These are phyloP conservation scores for Candida maesae DNA, from an alignment of 805 yeast genomes.

Conservation along the genomic window DNA sequence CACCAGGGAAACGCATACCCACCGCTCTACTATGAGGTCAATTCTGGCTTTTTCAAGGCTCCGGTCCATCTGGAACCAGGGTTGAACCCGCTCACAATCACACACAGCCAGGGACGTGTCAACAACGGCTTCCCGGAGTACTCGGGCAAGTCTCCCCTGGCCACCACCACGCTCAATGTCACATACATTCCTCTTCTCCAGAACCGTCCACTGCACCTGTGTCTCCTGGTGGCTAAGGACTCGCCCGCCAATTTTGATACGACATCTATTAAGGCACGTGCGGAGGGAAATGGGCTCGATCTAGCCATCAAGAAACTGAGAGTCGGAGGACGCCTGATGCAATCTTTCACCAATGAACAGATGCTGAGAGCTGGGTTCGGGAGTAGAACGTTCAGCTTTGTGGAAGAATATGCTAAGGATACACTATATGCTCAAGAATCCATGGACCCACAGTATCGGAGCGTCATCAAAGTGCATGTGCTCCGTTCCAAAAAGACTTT, in stretches of 20 bases:
- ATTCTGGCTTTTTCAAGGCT: slow-evolving; percentile 70
- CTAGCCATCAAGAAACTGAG: slow-evolving; percentile 70
- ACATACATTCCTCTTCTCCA: slow-evolving; percentile 53
- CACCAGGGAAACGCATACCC: slow-evolving; percentile 47
- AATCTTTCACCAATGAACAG: slow-evolving; percentile 87
- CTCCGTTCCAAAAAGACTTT: slow-evolving; percentile 63
- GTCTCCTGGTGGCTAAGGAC: slow-evolving; percentile 72
- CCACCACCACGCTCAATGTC: slow-evolving; percentile 30
- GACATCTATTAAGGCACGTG: slow-evolving; percentile 43
- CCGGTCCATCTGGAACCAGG: slow-evolving; percentile 68
- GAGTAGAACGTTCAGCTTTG: slow-evolving; percentile 69
- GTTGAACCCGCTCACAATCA: slow-evolving; percentile 52
- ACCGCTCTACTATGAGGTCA: slow-evolving; percentile 65
- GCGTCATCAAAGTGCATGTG: slow-evolving; percentile 75
- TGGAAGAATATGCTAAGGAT: slow-evolving; percentile 56
- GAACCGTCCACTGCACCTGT: slow-evolving; percentile 78
- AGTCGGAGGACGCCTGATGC: slow-evolving; percentile 84
- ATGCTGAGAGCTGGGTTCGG: slow-evolving; percentile 79
- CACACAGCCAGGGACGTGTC: slow-evolving; percentile 38
- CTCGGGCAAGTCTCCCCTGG: slow-evolving; percentile 1
- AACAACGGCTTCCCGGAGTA: slow-evolving; percentile 30
- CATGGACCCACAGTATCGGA: slow-evolving; percentile 35
- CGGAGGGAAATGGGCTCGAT: slow-evolving; percentile 65
- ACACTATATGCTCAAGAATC: slow-evolving; percentile 48
- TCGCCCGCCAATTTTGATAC: slow-evolving; percentile 70